A percentile compares a stretch with the other conserved stretches of the same genome.
These are phyloP conservation scores for Ophiostoma novo-ulmi DNA, from an alignment of 2,329 filamentous ascomycete species.

Conservation along the genomic window DNA sequence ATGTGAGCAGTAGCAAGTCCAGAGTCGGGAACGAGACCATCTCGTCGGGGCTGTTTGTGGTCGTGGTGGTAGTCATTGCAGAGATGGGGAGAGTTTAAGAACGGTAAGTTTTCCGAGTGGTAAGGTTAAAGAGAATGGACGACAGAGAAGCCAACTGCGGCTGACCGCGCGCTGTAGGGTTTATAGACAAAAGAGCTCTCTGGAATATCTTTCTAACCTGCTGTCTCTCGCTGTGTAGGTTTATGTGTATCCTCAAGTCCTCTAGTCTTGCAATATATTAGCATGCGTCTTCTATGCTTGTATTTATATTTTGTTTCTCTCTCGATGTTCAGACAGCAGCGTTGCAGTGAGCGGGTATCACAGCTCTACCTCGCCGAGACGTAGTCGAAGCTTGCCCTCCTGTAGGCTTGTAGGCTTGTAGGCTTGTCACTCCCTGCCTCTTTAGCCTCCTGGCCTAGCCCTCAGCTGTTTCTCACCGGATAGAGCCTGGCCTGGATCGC, in stretches of 20 bases:
- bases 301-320: neutral
- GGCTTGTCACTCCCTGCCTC: conserved; percentile 4
- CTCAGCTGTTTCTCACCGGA: neutral
- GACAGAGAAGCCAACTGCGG: neutral
- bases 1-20: conserved; percentile 74
- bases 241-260: neutral
- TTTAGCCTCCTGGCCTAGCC: neutral
- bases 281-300: neutral
- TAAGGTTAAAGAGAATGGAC: neutral
- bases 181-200: neutral
- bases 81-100: neutral
- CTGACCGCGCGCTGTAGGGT: neutral
- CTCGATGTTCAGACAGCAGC: neutral
- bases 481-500: neutral
- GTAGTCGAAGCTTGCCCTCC: neutral
- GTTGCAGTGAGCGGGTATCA: neutral
- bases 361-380: neutral
- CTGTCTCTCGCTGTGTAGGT: neutral
- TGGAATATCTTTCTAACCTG: neutral
- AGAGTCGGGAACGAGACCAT: conserved; percentile 47
- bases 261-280: neutral
- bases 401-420: no score
- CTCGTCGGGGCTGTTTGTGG: conserved; percentile 19
- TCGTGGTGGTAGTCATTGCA: neutral
- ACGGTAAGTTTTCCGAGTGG: neutral